A percentile compares a stretch with the other conserved stretches of the same genome.
Evolutionary conservation across 1,284 basidiomycete genomes (phyloP).

Genomic region (Wallemia mellicola): DNA sequence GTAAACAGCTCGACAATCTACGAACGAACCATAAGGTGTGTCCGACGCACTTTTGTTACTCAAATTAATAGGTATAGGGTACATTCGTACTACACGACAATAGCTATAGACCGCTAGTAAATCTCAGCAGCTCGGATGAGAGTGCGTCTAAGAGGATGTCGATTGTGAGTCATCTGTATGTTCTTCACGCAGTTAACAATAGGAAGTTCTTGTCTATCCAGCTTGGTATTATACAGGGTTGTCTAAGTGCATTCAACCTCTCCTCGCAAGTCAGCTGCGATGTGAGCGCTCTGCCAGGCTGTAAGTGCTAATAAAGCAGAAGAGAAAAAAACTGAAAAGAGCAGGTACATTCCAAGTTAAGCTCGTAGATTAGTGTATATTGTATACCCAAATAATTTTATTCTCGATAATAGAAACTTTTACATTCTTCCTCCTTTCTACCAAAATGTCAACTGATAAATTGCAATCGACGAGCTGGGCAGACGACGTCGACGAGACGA

Average conservation of each 20-base stretch:
- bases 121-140: background rate
- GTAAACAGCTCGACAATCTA: slow-evolving; percentile 82
- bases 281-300: background rate
- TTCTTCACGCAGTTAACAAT: background rate
- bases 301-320: background rate
- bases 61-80: slow-evolving; percentile 24
- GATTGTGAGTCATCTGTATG: background rate
- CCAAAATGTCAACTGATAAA: background rate
- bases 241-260: background rate
- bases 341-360: background rate
- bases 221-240: background rate
- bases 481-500: background rate
- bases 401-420: background rate
- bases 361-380: too few species aligned
- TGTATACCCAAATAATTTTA: background rate
- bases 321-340: background rate
- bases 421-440: background rate
- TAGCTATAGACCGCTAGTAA: slow-evolving; percentile 42
- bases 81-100: slow-evolving; percentile 83
- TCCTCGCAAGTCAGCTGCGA: background rate
- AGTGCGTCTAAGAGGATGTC: background rate
- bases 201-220: background rate
- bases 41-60: slow-evolving; percentile 18
- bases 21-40: slow-evolving; percentile 68
- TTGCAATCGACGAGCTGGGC: background rate